Conservation (phyloP, 2,329 filamentous ascomycete genomes). For the Trichoderma sp. region DNA sequence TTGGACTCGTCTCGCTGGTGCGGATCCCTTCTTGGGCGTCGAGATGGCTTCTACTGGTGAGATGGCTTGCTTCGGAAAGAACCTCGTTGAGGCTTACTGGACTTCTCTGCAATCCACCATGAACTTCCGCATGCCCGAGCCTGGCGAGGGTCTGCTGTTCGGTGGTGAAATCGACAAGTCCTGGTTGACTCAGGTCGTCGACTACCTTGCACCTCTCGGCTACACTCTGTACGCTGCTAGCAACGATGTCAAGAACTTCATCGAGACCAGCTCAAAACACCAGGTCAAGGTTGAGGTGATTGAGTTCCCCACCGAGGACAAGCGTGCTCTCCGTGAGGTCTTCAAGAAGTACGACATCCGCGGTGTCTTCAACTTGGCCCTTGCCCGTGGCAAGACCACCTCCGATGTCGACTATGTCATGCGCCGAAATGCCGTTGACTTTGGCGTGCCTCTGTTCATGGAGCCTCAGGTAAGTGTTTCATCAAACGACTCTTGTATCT, state of each 20-base stretch:
- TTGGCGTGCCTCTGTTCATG: conserved; percentile 97
- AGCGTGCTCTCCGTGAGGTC: conserved; percentile 88
- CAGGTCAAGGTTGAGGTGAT: conserved; percentile 79
- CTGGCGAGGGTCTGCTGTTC: conserved; percentile 91
- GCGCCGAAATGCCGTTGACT: conserved; percentile 97
- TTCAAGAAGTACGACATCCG: conserved; percentile 97
- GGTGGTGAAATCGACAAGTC: conserved; percentile 76
- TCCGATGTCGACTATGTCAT: conserved; percentile 97
- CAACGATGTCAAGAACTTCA: conserved; percentile 73
- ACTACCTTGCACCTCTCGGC: conserved; percentile 82
- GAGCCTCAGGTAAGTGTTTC: conserved; percentile 76
- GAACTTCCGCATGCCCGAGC: conserved; percentile 97
- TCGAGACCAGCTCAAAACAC: conserved; percentile 69
- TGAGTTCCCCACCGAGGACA: conserved; percentile 95
- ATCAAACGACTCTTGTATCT: background rate
- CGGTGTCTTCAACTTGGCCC: conserved; percentile 92
- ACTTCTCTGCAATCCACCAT: conserved; percentile 92
- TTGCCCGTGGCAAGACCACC: conserved; percentile 76
- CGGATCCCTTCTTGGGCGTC: conserved; percentile 94
- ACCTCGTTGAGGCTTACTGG: conserved; percentile 97
- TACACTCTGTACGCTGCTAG: conserved; percentile 94
- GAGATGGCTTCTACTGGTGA: conserved; percentile 98
- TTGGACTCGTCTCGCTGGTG: conserved; percentile 95
- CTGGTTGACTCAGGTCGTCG: conserved; percentile 74
- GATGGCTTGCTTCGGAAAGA: conserved; percentile 97